These are phyloP conservation scores for Irineochytrium annulatum DNA, from an alignment of 192 early-diverging fungal genomes.

Conservation along the genomic window DNA sequence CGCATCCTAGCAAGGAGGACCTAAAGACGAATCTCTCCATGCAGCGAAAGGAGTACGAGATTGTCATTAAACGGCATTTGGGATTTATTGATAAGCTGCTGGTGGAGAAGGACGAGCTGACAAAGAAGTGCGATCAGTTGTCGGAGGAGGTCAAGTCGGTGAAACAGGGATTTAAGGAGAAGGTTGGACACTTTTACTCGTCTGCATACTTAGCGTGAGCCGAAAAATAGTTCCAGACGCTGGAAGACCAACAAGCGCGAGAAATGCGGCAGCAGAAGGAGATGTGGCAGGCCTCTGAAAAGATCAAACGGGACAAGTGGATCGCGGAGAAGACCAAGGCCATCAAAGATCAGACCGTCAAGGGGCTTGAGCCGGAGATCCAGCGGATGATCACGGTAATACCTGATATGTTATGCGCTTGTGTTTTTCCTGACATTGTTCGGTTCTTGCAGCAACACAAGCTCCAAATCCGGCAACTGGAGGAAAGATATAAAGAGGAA, in stretches of 20 bases:
- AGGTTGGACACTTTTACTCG: constrained; percentile 12
- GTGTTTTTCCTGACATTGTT: constrained; percentile 3
- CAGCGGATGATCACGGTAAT: constrained; percentile 51
- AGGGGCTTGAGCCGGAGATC: constrained; percentile 60
- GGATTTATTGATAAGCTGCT: constrained; percentile 56
- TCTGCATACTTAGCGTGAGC: neutral
- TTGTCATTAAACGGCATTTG: constrained; percentile 53
- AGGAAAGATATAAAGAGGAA: constrained; percentile 49
- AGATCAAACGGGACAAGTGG: constrained; percentile 60
- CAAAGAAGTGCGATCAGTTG: constrained; percentile 45
- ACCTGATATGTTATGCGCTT: neutral
- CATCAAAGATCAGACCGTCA: constrained; percentile 59
- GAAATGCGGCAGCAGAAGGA: constrained; percentile 53
- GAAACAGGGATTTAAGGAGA: constrained; percentile 46
- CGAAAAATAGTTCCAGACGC: constrained; percentile 26
- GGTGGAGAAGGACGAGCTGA: constrained; percentile 53
- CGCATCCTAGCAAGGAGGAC: constrained; percentile 36
- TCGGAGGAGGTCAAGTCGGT: constrained; percentile 48
- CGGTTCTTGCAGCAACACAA: constrained; percentile 49
- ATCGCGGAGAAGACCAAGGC: constrained; percentile 56
- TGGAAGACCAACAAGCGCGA: constrained; percentile 44
- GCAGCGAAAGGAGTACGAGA: constrained; percentile 60
- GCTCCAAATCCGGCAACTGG: constrained; percentile 45
- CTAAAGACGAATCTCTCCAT: constrained; percentile 53
- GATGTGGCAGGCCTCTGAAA: constrained; percentile 53